These are phyloP conservation scores for Westerdykella sp. DNA, from an alignment of 2,329 filamentous ascomycete species.

Conservation along the genomic window DNA sequence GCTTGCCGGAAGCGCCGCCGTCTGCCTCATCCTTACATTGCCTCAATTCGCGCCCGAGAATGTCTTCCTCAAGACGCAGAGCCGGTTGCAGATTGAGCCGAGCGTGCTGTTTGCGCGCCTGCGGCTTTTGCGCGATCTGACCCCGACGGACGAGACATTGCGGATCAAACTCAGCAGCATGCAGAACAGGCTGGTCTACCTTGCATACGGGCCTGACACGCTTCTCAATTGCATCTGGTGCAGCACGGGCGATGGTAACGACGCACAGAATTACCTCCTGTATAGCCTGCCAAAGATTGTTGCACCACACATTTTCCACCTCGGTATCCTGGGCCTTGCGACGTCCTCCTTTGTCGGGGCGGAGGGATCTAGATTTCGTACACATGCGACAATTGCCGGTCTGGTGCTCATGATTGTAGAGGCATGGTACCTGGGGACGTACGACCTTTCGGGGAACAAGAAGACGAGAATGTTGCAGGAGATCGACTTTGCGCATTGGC, in stretches of 20 bases:
- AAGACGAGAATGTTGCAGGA: slow-evolving; percentile 55
- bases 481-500: slow-evolving; percentile 67
- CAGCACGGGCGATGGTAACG: slow-evolving; percentile 53
- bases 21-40: slow-evolving; percentile 57
- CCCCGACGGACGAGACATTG: slow-evolving; percentile 57
- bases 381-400: slow-evolving; percentile 59
- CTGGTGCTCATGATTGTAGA: slow-evolving; percentile 57
- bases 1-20: slow-evolving; percentile 50
- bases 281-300: slow-evolving; percentile 72
- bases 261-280: slow-evolving; percentile 65
- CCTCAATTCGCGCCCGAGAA: slow-evolving; percentile 69
- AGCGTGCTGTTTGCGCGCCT: slow-evolving; percentile 80
- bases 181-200: slow-evolving; percentile 71
- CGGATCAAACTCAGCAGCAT: slow-evolving; percentile 56
- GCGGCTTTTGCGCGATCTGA: slow-evolving; percentile 53
- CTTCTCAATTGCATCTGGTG: slow-evolving; percentile 79
- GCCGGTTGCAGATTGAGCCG: slow-evolving; percentile 76
- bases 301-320: slow-evolving; percentile 73
- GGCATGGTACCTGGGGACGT: slow-evolving; percentile 57
- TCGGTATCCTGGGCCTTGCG: slow-evolving; percentile 62
- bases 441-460: slow-evolving; percentile 60
- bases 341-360: slow-evolving; percentile 65
- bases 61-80: slow-evolving; percentile 70
- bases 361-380: slow-evolving; percentile 63
- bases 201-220: slow-evolving; percentile 71